phyloP scores from a whole-genome alignment of 2,329 filamentous ascomycete genomes.

The Apiospora malaysiana region DNA sequence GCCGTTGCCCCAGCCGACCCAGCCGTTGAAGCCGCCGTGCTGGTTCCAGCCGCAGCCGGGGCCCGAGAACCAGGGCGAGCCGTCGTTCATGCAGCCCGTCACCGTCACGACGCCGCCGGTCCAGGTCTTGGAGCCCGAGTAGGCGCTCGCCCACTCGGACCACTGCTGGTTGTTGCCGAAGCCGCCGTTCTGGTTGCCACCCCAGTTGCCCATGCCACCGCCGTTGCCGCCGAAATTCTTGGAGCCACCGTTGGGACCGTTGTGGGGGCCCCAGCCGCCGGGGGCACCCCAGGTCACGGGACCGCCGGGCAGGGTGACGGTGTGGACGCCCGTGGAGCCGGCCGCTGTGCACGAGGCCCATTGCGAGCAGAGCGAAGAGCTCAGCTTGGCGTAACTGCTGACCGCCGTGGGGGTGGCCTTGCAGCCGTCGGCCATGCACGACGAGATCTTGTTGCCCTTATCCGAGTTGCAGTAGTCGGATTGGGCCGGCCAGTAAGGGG shows the following conservation, averaged over 20 bases:
- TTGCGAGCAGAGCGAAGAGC: constrained; percentile 47
- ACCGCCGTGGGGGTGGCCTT: constrained; percentile 34
- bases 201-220: constrained; percentile 26
- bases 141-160: constrained; percentile 40
- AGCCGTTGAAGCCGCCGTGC: constrained; percentile 44
- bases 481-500: constrained; percentile 38
- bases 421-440: constrained; percentile 39
- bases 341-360: constrained; percentile 47
- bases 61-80: constrained; percentile 48
- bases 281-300: constrained; percentile 43
- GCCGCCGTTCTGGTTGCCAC: constrained; percentile 23
- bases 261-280: constrained; percentile 37
- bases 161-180: constrained; percentile 34
- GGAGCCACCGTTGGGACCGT: constrained; percentile 25
- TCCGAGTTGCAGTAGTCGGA: constrained; percentile 39
- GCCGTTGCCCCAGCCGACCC: constrained; percentile 47
- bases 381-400: constrained; percentile 42
- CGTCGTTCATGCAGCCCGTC: constrained; percentile 49
- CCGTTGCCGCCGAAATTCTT: constrained; percentile 15
- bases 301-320: constrained; percentile 43
- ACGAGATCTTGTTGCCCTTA: constrained; percentile 35
- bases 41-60: constrained; percentile 44
- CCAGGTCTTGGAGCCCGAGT: constrained; percentile 41
- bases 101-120: constrained; percentile 47
- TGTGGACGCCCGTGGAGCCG: constrained; percentile 47